Percentiles rank a stretch among this genome's conserved stretches.
These are phyloP conservation scores for Neonectria coccinea DNA, from an alignment of 2,329 filamentous ascomycete genomes.

Conservation along the genomic window DNA sequence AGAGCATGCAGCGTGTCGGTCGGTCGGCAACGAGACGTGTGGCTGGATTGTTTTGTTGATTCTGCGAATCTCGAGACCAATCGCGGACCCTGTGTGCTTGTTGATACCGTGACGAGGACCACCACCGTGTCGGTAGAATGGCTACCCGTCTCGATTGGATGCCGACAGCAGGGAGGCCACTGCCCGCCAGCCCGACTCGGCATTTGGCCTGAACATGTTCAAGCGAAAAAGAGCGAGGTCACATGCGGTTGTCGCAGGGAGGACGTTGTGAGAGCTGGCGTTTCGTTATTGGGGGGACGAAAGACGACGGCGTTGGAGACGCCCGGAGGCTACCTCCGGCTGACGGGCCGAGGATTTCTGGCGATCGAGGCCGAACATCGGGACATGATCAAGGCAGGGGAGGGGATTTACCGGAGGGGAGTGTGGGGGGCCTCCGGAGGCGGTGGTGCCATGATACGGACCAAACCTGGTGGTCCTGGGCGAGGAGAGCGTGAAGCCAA, in stretches of 20 bases:
- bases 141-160: slow-evolving; percentile 20
- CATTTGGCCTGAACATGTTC: slow-evolving; percentile 24
- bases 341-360: slow-evolving; percentile 19
- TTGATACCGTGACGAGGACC: slow-evolving; percentile 23
- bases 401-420: slow-evolving; percentile 32
- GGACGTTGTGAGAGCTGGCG: slow-evolving; percentile 5
- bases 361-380: slow-evolving; percentile 25
- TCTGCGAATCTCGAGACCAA: slow-evolving; percentile 12
- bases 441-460: slow-evolving; percentile 28
- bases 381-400: slow-evolving; percentile 4
- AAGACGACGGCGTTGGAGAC: background rate
- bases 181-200: slow-evolving; percentile 15
- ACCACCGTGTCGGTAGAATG: slow-evolving; percentile 15
- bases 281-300: slow-evolving; percentile 5
- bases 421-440: slow-evolving; percentile 37
- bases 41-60: slow-evolving; percentile 31
- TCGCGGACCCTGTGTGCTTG: slow-evolving; percentile 10
- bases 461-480: slow-evolving; percentile 19
- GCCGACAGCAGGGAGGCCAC: slow-evolving; percentile 9
- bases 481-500: slow-evolving; percentile 17
- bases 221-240: slow-evolving; percentile 3
- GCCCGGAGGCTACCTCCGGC: slow-evolving; percentile 20
- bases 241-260: slow-evolving; percentile 10
- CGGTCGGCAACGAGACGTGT: slow-evolving; percentile 27
- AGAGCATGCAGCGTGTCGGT: slow-evolving; percentile 35